phyloP scores from a whole-genome alignment of 2,329 filamentous ascomycete genomes.

The Diplocarpon rosae region DNA sequence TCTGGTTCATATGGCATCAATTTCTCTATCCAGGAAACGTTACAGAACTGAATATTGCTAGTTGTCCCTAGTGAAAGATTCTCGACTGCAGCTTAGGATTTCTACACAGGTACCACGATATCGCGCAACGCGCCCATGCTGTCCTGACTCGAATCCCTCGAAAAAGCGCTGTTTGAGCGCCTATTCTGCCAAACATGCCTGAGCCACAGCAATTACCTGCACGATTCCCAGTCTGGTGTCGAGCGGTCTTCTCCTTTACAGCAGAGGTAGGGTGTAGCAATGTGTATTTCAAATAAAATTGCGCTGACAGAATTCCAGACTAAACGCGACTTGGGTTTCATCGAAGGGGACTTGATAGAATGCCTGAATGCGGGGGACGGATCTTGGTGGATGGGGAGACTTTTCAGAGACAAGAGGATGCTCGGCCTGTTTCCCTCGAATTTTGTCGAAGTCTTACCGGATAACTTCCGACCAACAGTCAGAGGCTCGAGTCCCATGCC shows the following conservation, averaged over 20 bases:
- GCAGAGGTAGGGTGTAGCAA: slow-evolving; percentile 48
- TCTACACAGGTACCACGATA: not conserved
- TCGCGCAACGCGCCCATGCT: slow-evolving; percentile 8
- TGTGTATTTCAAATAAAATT: not conserved
- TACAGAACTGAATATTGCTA: not conserved
- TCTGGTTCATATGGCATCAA: not conserved
- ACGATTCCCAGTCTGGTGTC: slow-evolving; percentile 83
- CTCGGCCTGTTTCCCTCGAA: slow-evolving; percentile 94
- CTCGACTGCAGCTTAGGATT: not conserved
- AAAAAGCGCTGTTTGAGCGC: slow-evolving; percentile 8
- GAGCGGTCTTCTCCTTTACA: slow-evolving; percentile 87
- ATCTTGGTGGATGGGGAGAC: slow-evolving; percentile 93
- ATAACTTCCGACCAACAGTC: slow-evolving; percentile 68
- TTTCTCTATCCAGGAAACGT: not conserved
- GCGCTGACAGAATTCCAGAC: slow-evolving; percentile 38
- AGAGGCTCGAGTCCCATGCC: slow-evolving; percentile 44
- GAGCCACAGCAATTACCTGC: slow-evolving; percentile 54
- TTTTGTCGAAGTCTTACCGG: slow-evolving; percentile 83
- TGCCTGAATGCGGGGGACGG: slow-evolving; percentile 96
- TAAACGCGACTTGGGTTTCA: slow-evolving; percentile 89
- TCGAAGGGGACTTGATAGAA: slow-evolving; percentile 96
- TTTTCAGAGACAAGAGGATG: slow-evolving; percentile 81
- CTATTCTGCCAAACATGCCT: slow-evolving; percentile 33
- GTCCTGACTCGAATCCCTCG: slow-evolving; percentile 2
- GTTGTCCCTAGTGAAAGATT: not conserved